These are phyloP conservation scores for Sclerotinia borealis DNA, from an alignment of 2,329 filamentous ascomycete genomes.

Conservation along the genomic window DNA sequence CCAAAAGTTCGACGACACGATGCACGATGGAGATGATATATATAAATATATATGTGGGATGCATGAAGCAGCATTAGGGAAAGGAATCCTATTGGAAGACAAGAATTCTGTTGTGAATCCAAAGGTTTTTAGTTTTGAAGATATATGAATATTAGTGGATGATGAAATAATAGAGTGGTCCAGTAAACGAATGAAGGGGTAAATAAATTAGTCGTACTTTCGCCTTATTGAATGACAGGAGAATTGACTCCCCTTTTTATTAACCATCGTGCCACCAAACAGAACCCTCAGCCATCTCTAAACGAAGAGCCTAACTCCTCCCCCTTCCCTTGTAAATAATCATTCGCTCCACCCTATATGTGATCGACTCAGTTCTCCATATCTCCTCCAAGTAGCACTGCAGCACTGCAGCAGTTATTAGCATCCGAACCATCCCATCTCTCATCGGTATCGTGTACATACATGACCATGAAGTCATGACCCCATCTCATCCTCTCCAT, in stretches of 20 bases:
- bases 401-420: too few species aligned
- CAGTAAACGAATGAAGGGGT: conserved; percentile 6
- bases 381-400: neutral
- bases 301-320: neutral
- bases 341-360: neutral
- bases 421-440: neutral
- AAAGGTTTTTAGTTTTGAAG: neutral
- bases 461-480: neutral
- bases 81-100: neutral
- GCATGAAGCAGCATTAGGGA: conserved; percentile 5
- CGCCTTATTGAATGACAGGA: conserved; percentile 2
- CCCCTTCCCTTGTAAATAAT: too few species aligned
- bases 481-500: neutral
- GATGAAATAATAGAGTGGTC: neutral
- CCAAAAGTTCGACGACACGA: conserved; percentile 14
- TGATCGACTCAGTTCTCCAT: neutral
- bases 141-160: neutral
- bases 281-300: neutral
- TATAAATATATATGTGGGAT: neutral
- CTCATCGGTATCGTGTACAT: neutral
- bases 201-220: neutral
- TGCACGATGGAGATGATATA: conserved; percentile 2
- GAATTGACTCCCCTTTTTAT: neutral
- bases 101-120: neutral
- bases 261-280: neutral